These are phyloP conservation scores for Scutellaria galericulata DNA, from an alignment of 257 asterid genomes.

Conservation along the genomic window DNA sequence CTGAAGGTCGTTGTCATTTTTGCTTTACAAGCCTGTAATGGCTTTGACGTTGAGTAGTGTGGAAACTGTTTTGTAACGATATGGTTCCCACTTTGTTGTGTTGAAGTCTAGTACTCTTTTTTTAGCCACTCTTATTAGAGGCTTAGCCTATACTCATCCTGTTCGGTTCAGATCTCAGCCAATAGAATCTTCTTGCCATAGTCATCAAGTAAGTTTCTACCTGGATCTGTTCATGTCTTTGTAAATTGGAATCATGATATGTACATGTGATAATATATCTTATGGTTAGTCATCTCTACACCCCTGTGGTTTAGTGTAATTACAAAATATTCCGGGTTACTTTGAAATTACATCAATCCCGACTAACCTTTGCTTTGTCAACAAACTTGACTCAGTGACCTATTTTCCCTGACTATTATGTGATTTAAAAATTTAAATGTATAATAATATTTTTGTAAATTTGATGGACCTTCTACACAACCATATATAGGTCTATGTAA, in stretches of 20 bases:
- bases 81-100: not conserved
- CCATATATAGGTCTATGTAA: not conserved
- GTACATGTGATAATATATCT: not conserved
- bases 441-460: not conserved
- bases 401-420: not conserved
- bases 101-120: slow-evolving; percentile 1
- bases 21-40: slow-evolving; percentile 14
- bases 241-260: slow-evolving; percentile 17
- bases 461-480: not conserved
- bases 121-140: not conserved
- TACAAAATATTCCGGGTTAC: not conserved
- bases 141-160: not conserved
- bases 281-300: not conserved
- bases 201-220: not conserved
- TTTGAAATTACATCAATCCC: not conserved
- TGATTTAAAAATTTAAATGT: too few relatives aligned
- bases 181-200: slow-evolving; percentile 7
- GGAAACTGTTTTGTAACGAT: slow-evolving; percentile 11
- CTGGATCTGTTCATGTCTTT: slow-evolving; percentile 1
- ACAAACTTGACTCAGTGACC: not conserved
- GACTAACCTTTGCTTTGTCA: not conserved
- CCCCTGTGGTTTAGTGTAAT: not conserved
- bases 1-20: not conserved
- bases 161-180: slow-evolving; percentile 9
- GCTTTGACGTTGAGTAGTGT: not conserved